Conservation (phyloP, 345 rosid species). For the Boechera retrofracta region DNA sequence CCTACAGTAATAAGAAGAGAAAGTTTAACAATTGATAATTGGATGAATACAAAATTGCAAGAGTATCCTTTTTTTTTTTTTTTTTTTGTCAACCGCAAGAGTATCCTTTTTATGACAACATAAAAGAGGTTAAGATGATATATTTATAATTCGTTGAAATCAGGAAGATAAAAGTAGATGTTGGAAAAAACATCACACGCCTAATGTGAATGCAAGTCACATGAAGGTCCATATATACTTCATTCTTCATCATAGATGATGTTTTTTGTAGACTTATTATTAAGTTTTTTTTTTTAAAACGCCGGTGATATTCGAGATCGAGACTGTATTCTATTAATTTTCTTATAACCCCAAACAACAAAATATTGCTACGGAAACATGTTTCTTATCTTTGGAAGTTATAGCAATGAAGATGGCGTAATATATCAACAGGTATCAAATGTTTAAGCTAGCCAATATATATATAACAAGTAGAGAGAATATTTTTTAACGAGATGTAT, state of each 20-base stretch:
- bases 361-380: background rate
- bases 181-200: constrained; percentile 2
- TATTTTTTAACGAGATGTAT: background rate
- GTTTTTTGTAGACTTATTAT: background rate
- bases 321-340: background rate
- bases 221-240: constrained; percentile 14
- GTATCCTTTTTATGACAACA: background rate
- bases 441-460: background rate
- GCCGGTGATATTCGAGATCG: background rate
- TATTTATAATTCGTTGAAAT: background rate
- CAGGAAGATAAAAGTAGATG: background rate
- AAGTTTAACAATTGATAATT: background rate
- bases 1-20: no score
- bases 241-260: constrained; percentile 3
- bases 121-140: background rate
- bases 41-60: background rate
- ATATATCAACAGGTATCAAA: background rate
- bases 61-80: background rate
- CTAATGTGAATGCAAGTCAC: constrained; percentile 1
- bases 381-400: background rate
- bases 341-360: constrained; percentile 1
- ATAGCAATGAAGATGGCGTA: background rate
- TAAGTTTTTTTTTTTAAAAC: background rate
- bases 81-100: background rate
- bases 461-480: background rate